Conservation (phyloP, 164 flowering plant genomes). For the Vitis rotundifolia region DNA sequence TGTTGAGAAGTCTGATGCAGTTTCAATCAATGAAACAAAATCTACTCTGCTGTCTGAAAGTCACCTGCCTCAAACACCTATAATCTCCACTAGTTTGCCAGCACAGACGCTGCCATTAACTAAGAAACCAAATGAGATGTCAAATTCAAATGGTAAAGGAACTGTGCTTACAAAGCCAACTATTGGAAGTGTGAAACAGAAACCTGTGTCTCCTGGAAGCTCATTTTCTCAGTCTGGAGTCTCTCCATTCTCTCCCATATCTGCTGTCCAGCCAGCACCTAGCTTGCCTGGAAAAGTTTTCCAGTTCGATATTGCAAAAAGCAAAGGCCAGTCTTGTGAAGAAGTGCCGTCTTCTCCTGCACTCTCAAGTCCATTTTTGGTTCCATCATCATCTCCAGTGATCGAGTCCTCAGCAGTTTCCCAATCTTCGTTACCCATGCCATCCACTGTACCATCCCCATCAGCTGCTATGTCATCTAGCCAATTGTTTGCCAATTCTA, state of each 20-base stretch:
- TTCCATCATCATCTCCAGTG: constrained; percentile 15
- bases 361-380: constrained; percentile 12
- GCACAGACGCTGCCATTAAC: constrained; percentile 14
- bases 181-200: constrained; percentile 25
- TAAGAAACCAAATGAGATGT: constrained; percentile 21
- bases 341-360: constrained; percentile 23
- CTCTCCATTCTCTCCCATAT: constrained; percentile 9
- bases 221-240: constrained; percentile 13
- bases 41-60: constrained; percentile 23
- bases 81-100: constrained; percentile 11
- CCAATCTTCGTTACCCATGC: constrained; percentile 17
- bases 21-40: constrained; percentile 18
- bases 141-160: constrained; percentile 17
- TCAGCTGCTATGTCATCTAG: constrained; percentile 17
- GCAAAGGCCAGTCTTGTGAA: constrained; percentile 29
- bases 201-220: constrained; percentile 12
- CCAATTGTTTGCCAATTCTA: constrained; percentile 13
- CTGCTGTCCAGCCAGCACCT: constrained; percentile 20
- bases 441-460: constrained; percentile 17
- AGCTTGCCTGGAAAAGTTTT: constrained; percentile 17
- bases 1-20: constrained; percentile 15
- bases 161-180: constrained; percentile 15
- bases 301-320: constrained; percentile 15
- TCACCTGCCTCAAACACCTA: constrained; percentile 14
- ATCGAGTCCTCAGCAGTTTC: constrained; percentile 10